Evolutionary conservation across 208 protist species (phyloP).

Genomic region (Acanthamoeba triangularis): DNA sequence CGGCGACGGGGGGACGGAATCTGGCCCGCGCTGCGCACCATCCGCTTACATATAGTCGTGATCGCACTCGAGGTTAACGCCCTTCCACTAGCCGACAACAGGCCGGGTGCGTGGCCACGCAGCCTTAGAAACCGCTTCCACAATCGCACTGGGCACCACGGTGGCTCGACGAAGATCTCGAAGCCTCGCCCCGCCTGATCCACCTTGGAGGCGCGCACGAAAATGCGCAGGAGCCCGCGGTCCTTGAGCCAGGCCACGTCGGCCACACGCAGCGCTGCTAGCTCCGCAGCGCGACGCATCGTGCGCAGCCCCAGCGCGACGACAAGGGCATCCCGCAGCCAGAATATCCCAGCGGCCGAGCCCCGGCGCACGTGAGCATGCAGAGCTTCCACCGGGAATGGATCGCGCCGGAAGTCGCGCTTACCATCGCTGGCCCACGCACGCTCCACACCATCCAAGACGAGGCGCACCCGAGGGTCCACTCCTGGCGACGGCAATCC

Average conservation of each 20-base stretch:
- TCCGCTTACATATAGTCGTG: background rate
- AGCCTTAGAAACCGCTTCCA: background rate
- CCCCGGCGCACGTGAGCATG: background rate
- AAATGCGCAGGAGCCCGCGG: background rate
- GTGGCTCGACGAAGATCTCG: background rate
- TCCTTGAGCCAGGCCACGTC: background rate
- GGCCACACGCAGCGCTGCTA: background rate
- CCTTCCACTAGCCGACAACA: background rate
- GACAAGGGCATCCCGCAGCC: background rate
- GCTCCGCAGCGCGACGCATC: background rate
- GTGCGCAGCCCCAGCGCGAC: background rate
- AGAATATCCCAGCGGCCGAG: background rate
- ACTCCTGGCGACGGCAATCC: background rate
- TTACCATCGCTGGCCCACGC: background rate
- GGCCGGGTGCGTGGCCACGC: background rate
- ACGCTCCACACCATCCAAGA: background rate
- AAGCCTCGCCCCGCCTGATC: slow-evolving; percentile 26
- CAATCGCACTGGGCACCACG: background rate
- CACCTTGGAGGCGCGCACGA: background rate
- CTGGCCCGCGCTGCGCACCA: background rate
- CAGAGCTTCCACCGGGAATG: background rate
- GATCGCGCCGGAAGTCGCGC: background rate
- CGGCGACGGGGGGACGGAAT: too few relatives aligned
- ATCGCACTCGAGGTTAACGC: background rate
- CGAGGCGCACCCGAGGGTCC: background rate